Conservation (phyloP, 2,329 filamentous ascomycete species). For the Cordyceps militaris region DNA sequence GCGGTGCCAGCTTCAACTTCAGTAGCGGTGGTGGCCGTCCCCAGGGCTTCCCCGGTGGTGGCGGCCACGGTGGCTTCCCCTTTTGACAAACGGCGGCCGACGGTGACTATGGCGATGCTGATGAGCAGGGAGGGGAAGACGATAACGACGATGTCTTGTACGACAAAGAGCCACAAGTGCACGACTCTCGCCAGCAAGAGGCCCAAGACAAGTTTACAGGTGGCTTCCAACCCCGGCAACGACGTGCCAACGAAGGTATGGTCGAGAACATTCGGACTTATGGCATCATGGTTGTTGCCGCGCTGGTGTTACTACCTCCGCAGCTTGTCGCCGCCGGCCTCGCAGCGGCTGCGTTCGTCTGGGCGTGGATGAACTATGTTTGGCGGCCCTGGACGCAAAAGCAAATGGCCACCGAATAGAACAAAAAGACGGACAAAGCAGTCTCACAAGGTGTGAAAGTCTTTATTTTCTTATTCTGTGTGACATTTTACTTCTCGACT, state of each 20-base stretch:
- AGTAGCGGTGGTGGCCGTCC: conserved; percentile 38
- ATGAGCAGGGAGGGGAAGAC: conserved; percentile 17
- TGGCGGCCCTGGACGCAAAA: not conserved
- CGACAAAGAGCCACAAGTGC: conserved; percentile 21
- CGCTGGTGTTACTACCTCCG: conserved; percentile 40
- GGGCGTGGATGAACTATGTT: conserved; percentile 30
- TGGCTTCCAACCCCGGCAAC: conserved; percentile 16
- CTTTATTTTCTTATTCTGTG: not conserved
- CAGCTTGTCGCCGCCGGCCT: conserved; percentile 32
- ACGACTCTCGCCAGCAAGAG: not conserved
- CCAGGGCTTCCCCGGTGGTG: conserved; percentile 50
- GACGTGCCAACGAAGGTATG: conserved; percentile 29
- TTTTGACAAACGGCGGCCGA: conserved; percentile 44
- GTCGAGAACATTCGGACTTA: conserved; percentile 36
- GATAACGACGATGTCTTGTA: conserved; percentile 27
- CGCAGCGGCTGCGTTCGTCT: conserved; percentile 30
- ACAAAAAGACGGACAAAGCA: not conserved
- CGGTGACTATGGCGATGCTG: conserved; percentile 20
- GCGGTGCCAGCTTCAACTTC: conserved; percentile 41
- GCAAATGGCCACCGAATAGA: not conserved
- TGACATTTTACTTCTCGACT: not conserved
- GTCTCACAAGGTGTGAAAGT: not conserved
- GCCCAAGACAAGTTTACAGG: not conserved
- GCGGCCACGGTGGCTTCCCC: conserved; percentile 33
- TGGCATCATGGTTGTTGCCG: conserved; percentile 36